These are phyloP conservation scores for Penicillium nordicum DNA, from an alignment of 2,329 filamentous ascomycete species.

Conservation along the genomic window DNA sequence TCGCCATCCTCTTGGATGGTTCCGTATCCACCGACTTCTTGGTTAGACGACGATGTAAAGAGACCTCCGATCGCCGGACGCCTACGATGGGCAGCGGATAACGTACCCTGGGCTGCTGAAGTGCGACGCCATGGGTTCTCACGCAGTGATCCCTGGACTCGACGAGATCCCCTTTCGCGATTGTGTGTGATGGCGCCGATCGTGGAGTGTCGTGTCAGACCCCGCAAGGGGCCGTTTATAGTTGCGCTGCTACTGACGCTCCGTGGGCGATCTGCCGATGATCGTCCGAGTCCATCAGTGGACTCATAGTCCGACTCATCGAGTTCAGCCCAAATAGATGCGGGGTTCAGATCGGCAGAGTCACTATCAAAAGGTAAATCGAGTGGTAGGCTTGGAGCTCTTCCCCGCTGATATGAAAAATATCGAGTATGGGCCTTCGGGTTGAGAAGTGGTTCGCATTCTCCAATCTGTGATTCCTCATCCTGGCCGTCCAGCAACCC, in stretches of 20 bases:
- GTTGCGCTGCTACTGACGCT: conserved; percentile 23
- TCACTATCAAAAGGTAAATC: conserved; percentile 38
- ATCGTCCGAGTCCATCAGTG: conserved; percentile 10
- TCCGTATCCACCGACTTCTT: conserved; percentile 24
- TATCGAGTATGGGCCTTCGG: conserved; percentile 22
- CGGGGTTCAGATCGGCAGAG: conserved; percentile 61
- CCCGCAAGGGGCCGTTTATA: conserved; percentile 16
- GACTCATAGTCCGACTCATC: conserved; percentile 62
- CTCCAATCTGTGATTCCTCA: conserved; percentile 41
- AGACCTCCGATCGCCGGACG: conserved; percentile 11
- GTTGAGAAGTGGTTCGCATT: conserved; percentile 40
- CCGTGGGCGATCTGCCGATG: conserved; percentile 19
- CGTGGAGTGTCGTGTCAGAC: conserved; percentile 23
- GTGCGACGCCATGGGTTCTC: conserved; percentile 22
- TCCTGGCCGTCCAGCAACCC: conserved; percentile 24
- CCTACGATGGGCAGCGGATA: conserved; percentile 19
- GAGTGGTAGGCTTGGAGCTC: conserved; percentile 35
- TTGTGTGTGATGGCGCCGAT: conserved; percentile 19
- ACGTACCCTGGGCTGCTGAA: conserved; percentile 25
- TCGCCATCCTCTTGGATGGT: conserved; percentile 24
- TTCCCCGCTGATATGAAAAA: conserved; percentile 31
- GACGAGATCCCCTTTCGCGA: conserved; percentile 23
- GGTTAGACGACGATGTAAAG: conserved; percentile 33
- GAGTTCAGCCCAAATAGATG: conserved; percentile 84
- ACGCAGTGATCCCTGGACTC: conserved; percentile 12